Percentiles rank a stretch among this genome's conserved stretches.
Conservation (phyloP, 1,139 yeast genomes). For the Geotrichum europaeum region DNA sequence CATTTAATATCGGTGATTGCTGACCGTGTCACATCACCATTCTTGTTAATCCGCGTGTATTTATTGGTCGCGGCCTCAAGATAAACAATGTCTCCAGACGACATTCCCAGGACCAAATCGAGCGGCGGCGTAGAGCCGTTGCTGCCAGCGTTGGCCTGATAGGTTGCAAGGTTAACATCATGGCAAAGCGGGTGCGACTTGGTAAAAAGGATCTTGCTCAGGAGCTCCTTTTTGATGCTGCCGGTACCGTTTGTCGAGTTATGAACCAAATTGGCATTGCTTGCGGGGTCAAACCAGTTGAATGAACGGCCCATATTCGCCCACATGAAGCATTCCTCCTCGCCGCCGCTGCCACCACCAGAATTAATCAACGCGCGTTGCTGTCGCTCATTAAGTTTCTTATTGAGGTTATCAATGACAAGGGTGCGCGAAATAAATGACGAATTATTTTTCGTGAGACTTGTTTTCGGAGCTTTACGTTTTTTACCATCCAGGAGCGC, state of each 20-base stretch:
- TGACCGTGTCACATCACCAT: conserved; percentile 36
- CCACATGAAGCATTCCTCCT: conserved; percentile 28
- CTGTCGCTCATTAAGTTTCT: conserved; percentile 30
- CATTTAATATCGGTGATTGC: conserved; percentile 39
- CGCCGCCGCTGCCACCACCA: conserved; percentile 3
- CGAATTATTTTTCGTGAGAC: conserved; percentile 36
- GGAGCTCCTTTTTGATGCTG: conserved; percentile 32
- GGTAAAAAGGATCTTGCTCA: conserved; percentile 37
- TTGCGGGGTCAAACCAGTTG: conserved; percentile 32
- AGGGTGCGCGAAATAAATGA: conserved; percentile 37
- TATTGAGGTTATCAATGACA: conserved; percentile 33
- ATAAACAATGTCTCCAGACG: conserved; percentile 51
- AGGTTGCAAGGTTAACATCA: conserved; percentile 31
- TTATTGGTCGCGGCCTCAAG: conserved; percentile 43
- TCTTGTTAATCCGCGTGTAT: conserved; percentile 48
- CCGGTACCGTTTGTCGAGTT: conserved; percentile 7
- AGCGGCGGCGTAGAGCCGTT: conserved; percentile 29
- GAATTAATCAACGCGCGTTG: neutral
- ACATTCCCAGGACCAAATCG: conserved; percentile 47
- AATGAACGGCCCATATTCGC: conserved; percentile 36
- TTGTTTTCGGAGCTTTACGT: conserved; percentile 31
- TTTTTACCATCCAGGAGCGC: conserved; percentile 15
- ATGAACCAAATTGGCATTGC: conserved; percentile 6
- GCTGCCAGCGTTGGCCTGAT: conserved; percentile 21
- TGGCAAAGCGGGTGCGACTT: conserved; percentile 39